Evolutionary conservation across 2,329 filamentous ascomycete genomes (phyloP), one percentile per base, ranked within the genome.

Genomic region (Claviceps humidiphila): DNA sequence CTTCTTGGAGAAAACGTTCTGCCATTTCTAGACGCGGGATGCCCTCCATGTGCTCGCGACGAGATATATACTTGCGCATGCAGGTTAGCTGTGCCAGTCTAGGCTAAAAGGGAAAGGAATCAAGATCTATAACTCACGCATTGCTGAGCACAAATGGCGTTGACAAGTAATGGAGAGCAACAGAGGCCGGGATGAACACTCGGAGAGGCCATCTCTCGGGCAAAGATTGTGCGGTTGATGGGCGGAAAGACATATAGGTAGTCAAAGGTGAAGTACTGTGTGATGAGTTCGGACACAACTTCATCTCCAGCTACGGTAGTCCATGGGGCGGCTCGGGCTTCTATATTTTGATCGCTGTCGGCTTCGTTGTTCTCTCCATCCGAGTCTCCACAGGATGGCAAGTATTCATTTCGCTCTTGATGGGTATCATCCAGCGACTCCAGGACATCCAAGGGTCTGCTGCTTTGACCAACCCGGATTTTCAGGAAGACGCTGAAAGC

Each of bases 221-320:
- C 1, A 20, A 53, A 53, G 4, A 30, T 17, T 34, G 20, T 9
- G 14, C 47, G 30, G 30, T 44, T 49, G 42, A 53, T 53, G 9
- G 51, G 47, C 8, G 51, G 51, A 39, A 50, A 53, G 30, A 53
- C 51, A n/a, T 53, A 53, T 37, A 53, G 26, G 26, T 53, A 53
- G 16, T 53, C 51, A 20, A 22, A 53, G 34, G 47, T 53, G 37
- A 53, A 53, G 47, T 53, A 53, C 24, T 53, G 51, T 16, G 51
- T 49, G 14, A 53, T 46, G 41, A 53, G 51, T n/a, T 53, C 51
- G 2, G 47, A 50, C 8, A 53, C 42, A 11, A 50, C 42, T 13
- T 50, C 9, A 39, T 49, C 37, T 3, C 47, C 41, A 22, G 51
- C 51, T 30, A 53, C 47, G 20, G 37, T 34, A 3, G 51, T 49